phyloP scores from a whole-genome alignment of 2,329 filamentous ascomycete genomes.

The Fusarium veterinarium region DNA sequence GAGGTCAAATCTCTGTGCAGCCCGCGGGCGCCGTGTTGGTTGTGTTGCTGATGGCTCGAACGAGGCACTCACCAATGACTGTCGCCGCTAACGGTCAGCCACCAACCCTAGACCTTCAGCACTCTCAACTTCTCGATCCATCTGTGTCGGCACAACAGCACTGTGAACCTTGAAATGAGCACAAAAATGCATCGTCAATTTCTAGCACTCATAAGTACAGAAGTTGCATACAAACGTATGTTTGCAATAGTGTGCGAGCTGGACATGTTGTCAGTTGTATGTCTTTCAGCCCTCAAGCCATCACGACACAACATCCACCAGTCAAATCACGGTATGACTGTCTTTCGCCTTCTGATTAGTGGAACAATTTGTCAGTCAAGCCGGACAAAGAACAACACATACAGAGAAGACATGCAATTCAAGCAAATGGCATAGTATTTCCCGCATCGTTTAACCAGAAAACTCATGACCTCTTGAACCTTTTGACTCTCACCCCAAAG shows the following conservation, averaged over 20 bases:
- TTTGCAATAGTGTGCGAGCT: background rate
- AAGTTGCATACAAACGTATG: no score
- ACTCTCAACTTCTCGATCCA: background rate
- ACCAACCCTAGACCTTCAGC: conserved; percentile 11
- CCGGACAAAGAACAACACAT: background rate
- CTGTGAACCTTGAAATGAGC: no score
- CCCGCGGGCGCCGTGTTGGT: background rate
- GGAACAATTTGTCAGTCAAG: conserved; percentile 1
- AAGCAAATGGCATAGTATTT: conserved; percentile 10
- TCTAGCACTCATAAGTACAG: background rate
- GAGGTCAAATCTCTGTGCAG: background rate
- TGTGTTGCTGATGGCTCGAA: background rate
- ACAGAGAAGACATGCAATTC: conserved; percentile 1
- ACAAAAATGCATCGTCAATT: background rate
- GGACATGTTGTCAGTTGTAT: background rate
- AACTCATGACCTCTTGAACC: conserved; percentile 7
- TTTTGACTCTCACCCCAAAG: conserved; percentile 24
- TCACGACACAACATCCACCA: background rate
- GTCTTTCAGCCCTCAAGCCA: background rate
- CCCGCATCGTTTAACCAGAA: conserved; percentile 15
- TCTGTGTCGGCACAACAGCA: background rate
- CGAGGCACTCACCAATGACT: background rate
- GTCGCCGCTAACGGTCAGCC: background rate
- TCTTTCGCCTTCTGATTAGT: conserved; percentile 2
- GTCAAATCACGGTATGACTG: background rate